Percentiles rank a stretch among this genome's conserved stretches.
Evolutionary conservation across 108 stramenopile species (phyloP).

Genomic region (Conticribra guillardii): DNA sequence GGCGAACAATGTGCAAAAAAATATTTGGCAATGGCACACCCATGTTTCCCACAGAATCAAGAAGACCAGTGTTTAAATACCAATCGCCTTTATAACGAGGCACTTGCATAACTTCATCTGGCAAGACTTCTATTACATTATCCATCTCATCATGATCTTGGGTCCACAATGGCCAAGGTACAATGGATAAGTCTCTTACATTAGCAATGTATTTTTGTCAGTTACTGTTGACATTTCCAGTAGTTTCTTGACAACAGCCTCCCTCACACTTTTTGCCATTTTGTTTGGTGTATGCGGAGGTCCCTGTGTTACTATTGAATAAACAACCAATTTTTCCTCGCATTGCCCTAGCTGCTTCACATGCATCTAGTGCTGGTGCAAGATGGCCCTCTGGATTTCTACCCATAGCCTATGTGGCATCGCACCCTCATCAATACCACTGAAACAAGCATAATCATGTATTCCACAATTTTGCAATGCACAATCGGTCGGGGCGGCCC

Average conservation of each 20-base stretch:
- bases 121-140: constrained; percentile 41
- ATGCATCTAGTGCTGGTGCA: constrained; percentile 30
- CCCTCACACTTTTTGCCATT: constrained; percentile 19
- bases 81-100: constrained; percentile 50
- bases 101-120: constrained; percentile 46
- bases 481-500: constrained; percentile 52
- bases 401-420: too few species aligned
- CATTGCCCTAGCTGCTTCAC: constrained; percentile 29
- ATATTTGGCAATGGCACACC: constrained; percentile 25
- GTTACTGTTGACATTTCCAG: constrained; percentile 35
- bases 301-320: constrained; percentile 49
- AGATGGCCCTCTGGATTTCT: constrained; percentile 26
- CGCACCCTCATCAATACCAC: constrained; percentile 48
- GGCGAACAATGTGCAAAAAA: constrained; percentile 24
- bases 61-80: constrained; percentile 35
- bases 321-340: constrained; percentile 34
- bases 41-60: constrained; percentile 40
- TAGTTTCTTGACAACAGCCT: constrained; percentile 15
- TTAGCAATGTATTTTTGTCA: constrained; percentile 49
- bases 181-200: constrained; percentile 29
- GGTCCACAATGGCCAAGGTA: constrained; percentile 50
- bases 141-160: constrained; percentile 51
- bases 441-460: constrained; percentile 44
- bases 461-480: constrained; percentile 37
- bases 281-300: constrained; percentile 45